Evolutionary conservation across 2,329 filamentous ascomycete genomes (phyloP).

Genomic region (Paracamarosporium sp.): DNA sequence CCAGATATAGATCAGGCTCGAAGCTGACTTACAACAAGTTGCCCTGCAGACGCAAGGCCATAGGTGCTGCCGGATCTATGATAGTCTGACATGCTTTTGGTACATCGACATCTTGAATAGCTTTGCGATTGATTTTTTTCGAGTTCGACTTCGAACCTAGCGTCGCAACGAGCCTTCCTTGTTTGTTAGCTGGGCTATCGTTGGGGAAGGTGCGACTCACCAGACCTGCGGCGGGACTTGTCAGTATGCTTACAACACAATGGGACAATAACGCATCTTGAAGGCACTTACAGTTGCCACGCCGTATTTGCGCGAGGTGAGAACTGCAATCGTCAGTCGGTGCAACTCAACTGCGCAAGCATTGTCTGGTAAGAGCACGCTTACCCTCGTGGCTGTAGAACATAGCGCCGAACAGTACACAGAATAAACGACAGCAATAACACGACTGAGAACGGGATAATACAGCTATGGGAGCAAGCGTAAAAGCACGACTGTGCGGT

Average conservation of each 20-base stretch:
- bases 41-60: slow-evolving; percentile 88
- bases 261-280: not conserved
- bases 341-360: slow-evolving; percentile 2
- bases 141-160: slow-evolving; percentile 75
- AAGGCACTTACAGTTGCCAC: slow-evolving; percentile 87
- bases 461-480: not conserved
- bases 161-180: slow-evolving; percentile 84
- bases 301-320: slow-evolving; percentile 86
- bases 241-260: not conserved
- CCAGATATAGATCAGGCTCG: not conserved
- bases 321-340: slow-evolving; percentile 59
- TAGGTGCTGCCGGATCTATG: slow-evolving; percentile 80
- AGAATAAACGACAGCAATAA: not conserved
- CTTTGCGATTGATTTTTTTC: slow-evolving; percentile 80
- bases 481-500: not conserved
- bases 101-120: slow-evolving; percentile 87
- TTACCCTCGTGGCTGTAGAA: slow-evolving; percentile 96
- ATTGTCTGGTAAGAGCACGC: slow-evolving; percentile 31
- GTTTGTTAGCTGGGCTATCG: slow-evolving; percentile 25
- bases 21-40: slow-evolving; percentile 71
- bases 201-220: not conserved
- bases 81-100: slow-evolving; percentile 89
- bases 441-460: not conserved
- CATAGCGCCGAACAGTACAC: slow-evolving; percentile 61
- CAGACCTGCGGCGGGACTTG: not conserved